Evolutionary conservation across 345 rosid genomes (phyloP), one percentile per base, ranked within the genome.

Genomic region (Lepidium africanum): DNA sequence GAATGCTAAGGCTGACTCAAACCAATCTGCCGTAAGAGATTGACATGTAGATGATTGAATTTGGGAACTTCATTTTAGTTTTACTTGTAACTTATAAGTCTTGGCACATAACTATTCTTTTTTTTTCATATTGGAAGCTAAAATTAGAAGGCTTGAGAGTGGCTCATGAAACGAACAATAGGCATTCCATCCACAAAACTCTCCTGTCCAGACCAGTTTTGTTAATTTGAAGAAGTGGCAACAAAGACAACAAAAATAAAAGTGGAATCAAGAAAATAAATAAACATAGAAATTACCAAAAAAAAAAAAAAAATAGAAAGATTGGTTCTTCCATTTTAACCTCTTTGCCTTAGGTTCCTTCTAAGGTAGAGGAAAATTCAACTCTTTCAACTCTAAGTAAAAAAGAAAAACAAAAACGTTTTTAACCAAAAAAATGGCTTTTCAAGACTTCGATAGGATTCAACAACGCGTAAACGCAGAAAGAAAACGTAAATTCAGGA

Each of bases 361-460:
- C 82, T 67, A 70, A 81, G 94, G 90, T 84, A 81, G 90, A 75
- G 88, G 65, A 72, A 64, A 48, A 38, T 27, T 72, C 25, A 47
- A 11, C 5, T 56, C 19, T 37, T 70, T 77, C 86, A n/a, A 63
- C 59, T 78, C 81, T 77, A 60, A 57, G 36, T 3, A 59, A 43
- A 73, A n/a, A 17, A 59, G 17, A 57, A 32, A 63, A 16, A 52
- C 49, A 37, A 46, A 62, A 5, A 19, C 32, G 7, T 57, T 57
- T 30, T 49, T 38, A 19, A 16, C 3, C 5, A 42, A 71, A 53
- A 72, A 30, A 30, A 92, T 92, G 98, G 96, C 62, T 10, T 92
- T 92, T 76, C 96, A 90, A 61, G 98, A 92, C 68, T 92, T 92
- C 56, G 98, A 87, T 58, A 57, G 63, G 17, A 73, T 92, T 19